Percentiles rank a stretch among this genome's conserved stretches.
Conservation (phyloP, 768 basidiomycete genomes). For the Scleroderma citrinum region DNA sequence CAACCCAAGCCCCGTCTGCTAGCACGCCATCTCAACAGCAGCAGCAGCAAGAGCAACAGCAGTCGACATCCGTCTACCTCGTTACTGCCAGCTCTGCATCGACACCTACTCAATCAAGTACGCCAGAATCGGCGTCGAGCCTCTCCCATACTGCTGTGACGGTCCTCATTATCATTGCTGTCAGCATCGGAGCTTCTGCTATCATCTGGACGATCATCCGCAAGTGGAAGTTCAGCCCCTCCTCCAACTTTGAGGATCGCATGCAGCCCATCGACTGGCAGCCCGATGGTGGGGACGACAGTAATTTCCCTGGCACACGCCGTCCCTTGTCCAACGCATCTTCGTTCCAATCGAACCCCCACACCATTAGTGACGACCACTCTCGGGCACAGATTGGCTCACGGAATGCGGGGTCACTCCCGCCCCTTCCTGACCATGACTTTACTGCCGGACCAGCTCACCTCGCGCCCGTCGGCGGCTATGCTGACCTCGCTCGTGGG, state of each 20-base stretch:
- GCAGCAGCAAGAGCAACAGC: constrained; percentile 32
- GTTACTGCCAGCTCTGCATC: constrained; percentile 13
- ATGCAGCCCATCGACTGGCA: constrained; percentile 89
- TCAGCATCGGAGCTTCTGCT: constrained; percentile 58
- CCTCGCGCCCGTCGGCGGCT: constrained; percentile 68
- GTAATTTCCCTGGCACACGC: constrained; percentile 40
- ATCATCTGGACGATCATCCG: constrained; percentile 88
- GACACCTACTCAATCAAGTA: constrained; percentile 17
- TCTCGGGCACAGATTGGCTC: constrained; percentile 29
- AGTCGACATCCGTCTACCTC: constrained; percentile 50
- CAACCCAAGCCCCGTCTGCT: constrained; percentile 7
- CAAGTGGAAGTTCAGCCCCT: constrained; percentile 86
- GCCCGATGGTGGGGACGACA: constrained; percentile 45
- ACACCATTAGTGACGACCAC: constrained; percentile 27
- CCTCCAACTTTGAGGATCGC: constrained; percentile 74
- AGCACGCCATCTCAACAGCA: constrained; percentile 28
- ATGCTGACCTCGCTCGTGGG: constrained; percentile 77
- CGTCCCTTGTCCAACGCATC: constrained; percentile 54
- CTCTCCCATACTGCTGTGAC: constrained; percentile 43
- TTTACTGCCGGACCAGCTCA: constrained; percentile 58
- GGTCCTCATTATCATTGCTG: constrained; percentile 63
- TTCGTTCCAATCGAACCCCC: constrained; percentile 58
- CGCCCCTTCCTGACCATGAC: constrained; percentile 64
- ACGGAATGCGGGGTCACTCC: constrained; percentile 23
- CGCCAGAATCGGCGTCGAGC: constrained; percentile 28